A percentile compares a stretch with the other conserved stretches of the same genome.
Evolutionary conservation across 192 early-diverging fungal species (phyloP).

Genomic region (Haplosporangium gracile): DNA sequence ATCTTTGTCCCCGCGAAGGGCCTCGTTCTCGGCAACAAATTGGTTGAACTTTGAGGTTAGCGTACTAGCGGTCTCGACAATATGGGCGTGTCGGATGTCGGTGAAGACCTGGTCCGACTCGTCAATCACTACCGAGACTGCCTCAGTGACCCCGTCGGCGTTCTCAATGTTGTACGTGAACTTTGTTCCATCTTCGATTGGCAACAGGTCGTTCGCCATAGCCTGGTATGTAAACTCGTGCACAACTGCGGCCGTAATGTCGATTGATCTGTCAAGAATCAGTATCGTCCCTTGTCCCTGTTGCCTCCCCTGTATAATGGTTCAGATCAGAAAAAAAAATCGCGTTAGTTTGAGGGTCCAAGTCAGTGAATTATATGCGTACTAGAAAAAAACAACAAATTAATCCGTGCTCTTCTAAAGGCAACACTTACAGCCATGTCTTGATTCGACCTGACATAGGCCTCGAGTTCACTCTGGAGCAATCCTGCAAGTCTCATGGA

Average conservation of each 20-base stretch:
- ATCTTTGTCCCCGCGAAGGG: constrained; percentile 63
- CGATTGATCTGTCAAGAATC: constrained; percentile 92
- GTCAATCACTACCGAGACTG: constrained; percentile 71
- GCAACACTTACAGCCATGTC: constrained; percentile 68
- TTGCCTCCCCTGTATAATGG: constrained; percentile 54
- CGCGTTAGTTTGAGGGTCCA: neutral
- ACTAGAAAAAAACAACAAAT: neutral
- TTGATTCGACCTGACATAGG: constrained; percentile 74
- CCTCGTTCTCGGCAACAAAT: constrained; percentile 86
- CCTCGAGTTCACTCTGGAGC: constrained; percentile 89
- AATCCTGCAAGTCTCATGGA: constrained; percentile 84
- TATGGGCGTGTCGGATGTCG: constrained; percentile 83
- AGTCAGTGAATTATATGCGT: neutral
- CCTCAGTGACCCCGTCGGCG: constrained; percentile 57
- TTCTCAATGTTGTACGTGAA: constrained; percentile 70
- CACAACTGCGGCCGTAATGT: constrained; percentile 89
- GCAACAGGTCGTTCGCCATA: constrained; percentile 94
- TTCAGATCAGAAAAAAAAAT: neutral
- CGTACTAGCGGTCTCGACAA: constrained; percentile 81
- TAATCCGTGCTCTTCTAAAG: neutral
- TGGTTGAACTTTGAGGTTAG: constrained; percentile 81
- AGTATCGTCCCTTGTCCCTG: constrained; percentile 83
- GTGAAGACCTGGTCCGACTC: constrained; percentile 86
- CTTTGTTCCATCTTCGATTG: constrained; percentile 73
- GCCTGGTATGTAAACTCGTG: constrained; percentile 99